phyloP scores from a whole-genome alignment of 2,329 filamentous ascomycete species.

The Arthroderma sp. region DNA sequence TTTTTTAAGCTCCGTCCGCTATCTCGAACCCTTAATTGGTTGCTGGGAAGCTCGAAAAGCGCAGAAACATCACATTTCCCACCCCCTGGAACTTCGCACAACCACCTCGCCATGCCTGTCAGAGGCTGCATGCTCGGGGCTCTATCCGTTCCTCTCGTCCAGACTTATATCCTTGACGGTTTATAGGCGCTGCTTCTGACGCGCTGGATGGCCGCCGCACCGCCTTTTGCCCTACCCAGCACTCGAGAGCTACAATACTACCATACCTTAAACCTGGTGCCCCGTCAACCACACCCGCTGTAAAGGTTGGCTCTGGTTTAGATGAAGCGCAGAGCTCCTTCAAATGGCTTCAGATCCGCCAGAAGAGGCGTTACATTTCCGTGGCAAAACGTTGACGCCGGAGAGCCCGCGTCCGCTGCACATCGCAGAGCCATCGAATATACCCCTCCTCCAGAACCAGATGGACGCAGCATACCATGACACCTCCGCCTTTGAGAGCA shows the following conservation, averaged over 20 bases:
- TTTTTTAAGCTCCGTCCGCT: background rate
- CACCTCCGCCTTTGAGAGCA: conserved; percentile 46
- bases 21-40: background rate
- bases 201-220: background rate
- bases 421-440: conserved; percentile 54
- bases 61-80: background rate
- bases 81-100: background rate
- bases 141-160: background rate
- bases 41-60: background rate
- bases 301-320: background rate
- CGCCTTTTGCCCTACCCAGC: too few species aligned
- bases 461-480: conserved; percentile 62
- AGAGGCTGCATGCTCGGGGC: background rate
- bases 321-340: background rate
- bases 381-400: conserved; percentile 54
- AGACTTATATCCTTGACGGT: background rate
- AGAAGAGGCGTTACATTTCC: conserved; percentile 45
- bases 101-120: background rate
- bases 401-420: conserved; percentile 60
- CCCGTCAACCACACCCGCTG: background rate
- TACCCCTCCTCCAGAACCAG: conserved; percentile 58
- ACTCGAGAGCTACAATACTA: background rate
- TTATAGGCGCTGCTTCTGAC: background rate
- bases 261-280: too few species aligned
- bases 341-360: conserved; percentile 45